Conservation (phyloP, 169 alveolate species). For the Eimeria tenella region DNA sequence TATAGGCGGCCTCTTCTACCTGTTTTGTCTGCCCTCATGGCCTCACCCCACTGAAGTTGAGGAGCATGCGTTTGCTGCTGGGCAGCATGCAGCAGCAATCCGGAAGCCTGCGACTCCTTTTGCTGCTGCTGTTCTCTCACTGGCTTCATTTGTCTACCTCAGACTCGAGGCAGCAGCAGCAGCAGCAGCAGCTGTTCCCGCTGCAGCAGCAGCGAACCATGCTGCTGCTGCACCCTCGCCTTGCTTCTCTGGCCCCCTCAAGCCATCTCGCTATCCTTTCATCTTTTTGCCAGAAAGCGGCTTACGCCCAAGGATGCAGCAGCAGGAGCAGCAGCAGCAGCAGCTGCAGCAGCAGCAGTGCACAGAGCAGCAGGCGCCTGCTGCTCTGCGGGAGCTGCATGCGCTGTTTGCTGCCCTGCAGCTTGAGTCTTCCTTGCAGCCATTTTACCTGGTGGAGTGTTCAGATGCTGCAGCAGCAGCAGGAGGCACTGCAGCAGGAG, state of each 20-base stretch:
- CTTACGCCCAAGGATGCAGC: not conserved
- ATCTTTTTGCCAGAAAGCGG: not conserved
- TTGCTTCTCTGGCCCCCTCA: conserved; percentile 36
- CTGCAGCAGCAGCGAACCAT: not conserved
- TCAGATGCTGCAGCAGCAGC: conserved; percentile 17
- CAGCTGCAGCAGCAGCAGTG: conserved; percentile 32
- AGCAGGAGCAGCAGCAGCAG: not conserved
- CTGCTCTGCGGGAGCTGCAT: not conserved
- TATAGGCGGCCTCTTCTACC: not conserved
- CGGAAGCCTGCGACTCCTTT: not conserved
- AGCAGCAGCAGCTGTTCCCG: not conserved
- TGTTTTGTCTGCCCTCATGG: not conserved
- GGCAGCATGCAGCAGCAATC: conserved; percentile 29
- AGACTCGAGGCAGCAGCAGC: conserved; percentile 34
- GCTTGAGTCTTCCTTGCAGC: conserved; percentile 37
- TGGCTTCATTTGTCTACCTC: not conserved
- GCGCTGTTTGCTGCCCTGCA: conserved; percentile 6
- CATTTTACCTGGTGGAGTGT: conserved; percentile 16
- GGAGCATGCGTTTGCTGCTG: conserved; percentile 33
- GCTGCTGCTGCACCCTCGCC: conserved; percentile 8
- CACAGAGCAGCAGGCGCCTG: conserved; percentile 32
- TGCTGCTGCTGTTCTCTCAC: conserved; percentile 6
- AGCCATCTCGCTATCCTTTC: conserved; percentile 30
- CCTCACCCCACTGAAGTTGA: conserved; percentile 29
- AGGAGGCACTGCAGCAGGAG: not conserved